Base-by-base conservation (phyloP, 2,329 filamentous ascomycete species). In the Eutypa lata region DNA sequence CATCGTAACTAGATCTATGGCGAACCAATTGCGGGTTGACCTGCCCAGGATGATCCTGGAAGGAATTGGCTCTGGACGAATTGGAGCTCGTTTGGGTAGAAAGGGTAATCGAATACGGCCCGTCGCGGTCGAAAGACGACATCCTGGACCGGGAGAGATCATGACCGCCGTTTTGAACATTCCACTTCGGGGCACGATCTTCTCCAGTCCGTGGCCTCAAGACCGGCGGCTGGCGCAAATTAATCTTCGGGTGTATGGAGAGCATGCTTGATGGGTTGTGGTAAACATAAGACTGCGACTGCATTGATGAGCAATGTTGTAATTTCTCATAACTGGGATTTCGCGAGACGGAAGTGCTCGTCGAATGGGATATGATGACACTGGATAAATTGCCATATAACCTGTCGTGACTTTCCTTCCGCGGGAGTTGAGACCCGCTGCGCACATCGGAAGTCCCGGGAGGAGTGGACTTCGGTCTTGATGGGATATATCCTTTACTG, bases 391-490 rank as follows among this genome's bases (percentile, higher is more conserved):
- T 56, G 22, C 57, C 64, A 16, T 61, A 58, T 26, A 66, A 53
- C 37, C 58, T 62, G 40, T 71, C 70, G 11, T 64, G 67, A 52
- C 71, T 71, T 31, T 57, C 52, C 35, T 63, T 63, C 5, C 60
- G 67, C 28, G 63, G 61, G 28, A 67, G 51, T 48, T 59, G 54
- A 53, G 59, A 49, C 19, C 48, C 46, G 10, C 38, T 53, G 48
- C 52, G 37, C 19, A 38, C 28, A 18, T 43, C 33, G 31, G 63
- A 49, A 7, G 58, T 54, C 38, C 52, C 57, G 14, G 69, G 64
- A 2, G 70, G 68, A 2, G 68, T 72, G 13, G 70, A 70, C 37
- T 68, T 67, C 5, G 73, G 61, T 24, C 73, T 70, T 11, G 69
- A 58, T 13, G 70, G 67, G 13, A 69, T 60, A 14, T 66, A 60